Base-by-base conservation (phyloP, 192 early-diverging fungal species). In the Coemansia umbellata region DNA sequence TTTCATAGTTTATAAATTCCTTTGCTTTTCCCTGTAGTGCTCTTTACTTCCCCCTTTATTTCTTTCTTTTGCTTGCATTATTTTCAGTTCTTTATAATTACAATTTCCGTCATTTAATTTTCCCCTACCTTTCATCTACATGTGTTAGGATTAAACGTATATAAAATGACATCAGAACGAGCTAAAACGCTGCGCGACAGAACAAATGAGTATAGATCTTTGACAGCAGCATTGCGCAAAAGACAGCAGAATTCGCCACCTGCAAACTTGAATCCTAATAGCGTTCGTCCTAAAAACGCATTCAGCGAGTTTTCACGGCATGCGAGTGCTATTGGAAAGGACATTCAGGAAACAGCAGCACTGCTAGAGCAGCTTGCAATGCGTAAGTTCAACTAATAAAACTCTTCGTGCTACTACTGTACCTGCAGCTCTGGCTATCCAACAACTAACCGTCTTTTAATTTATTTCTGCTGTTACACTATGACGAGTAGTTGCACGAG, bases 171-270 rank as follows among this genome's bases (percentile, higher is more conserved):
- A 10, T 30, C 37, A 6, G 47, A 47, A 21, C 60, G 61, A 28
- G 37, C 67, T 37, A 77, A 66, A 31, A 70, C 67, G 27, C 47
- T 81, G 61, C 49, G 75, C 65, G 58, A 85, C 80, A 78, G 92
- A 93, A 93, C 92, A 5, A 55, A 67, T 35, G 96, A 98, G 76
- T 97, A 94, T 63, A 80, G 90, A 52, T 77, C 88, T 4, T 82
- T 90, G 17, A 84, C 88, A 24, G 85, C 94, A 27, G 82, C 89
- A 13, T 64, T 92, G 27, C 82, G 81, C 47, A 60, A 66, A 50
- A 57, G 63, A 18, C 56, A 72, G 41, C 65, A 59, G 54, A 75
- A 47, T 27, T 44, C 33, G 27, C 57, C 50, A 31, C 52, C 26
- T 36, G 22, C 13, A 27, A 33, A 24, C 60, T 55, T 59, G 53